Conservation (phyloP, 2,329 filamentous ascomycete genomes). For the Leptographium radiaticola region DNA sequence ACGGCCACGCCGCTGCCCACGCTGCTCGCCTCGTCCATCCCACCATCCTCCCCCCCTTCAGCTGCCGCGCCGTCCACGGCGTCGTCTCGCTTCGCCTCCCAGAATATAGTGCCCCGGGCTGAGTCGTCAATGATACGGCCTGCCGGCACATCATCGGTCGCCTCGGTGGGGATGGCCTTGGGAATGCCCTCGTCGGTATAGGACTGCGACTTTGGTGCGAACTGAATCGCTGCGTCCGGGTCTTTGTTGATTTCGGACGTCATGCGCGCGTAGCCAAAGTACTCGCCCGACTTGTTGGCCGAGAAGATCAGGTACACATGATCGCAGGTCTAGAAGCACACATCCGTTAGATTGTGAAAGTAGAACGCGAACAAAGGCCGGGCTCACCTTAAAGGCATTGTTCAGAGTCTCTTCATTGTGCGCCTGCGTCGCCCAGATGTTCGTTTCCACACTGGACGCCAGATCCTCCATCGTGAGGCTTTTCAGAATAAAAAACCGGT, state of each 20-base stretch:
- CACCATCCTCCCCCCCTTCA: not conserved
- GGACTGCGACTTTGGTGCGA: constrained; percentile 51
- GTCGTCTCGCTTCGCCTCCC: constrained; percentile 57
- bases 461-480: constrained; percentile 85
- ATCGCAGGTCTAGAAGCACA: constrained; percentile 50
- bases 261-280: constrained; percentile 93
- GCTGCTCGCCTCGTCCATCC: constrained; percentile 19
- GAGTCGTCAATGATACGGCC: constrained; percentile 89
- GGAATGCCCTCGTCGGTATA: constrained; percentile 53
- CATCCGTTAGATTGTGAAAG: not conserved
- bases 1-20: constrained; percentile 20
- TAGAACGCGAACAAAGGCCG: too few relatives aligned
- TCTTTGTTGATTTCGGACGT: constrained; percentile 70
- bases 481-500: constrained; percentile 86
- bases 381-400: constrained; percentile 61
- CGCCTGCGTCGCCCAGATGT: constrained; percentile 86
- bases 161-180: constrained; percentile 66
- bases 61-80: constrained; percentile 17
- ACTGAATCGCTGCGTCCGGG: constrained; percentile 53
- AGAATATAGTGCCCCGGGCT: constrained; percentile 89
- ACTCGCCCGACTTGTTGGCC: constrained; percentile 93
- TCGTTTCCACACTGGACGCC: constrained; percentile 74
- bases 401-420: constrained; percentile 85
- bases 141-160: constrained; percentile 64
- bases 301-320: constrained; percentile 90